Evolutionary conservation across 1,139 yeast genomes (phyloP), one percentile per base, ranked within the genome.

Genomic region (Blastobotrys elegans): DNA sequence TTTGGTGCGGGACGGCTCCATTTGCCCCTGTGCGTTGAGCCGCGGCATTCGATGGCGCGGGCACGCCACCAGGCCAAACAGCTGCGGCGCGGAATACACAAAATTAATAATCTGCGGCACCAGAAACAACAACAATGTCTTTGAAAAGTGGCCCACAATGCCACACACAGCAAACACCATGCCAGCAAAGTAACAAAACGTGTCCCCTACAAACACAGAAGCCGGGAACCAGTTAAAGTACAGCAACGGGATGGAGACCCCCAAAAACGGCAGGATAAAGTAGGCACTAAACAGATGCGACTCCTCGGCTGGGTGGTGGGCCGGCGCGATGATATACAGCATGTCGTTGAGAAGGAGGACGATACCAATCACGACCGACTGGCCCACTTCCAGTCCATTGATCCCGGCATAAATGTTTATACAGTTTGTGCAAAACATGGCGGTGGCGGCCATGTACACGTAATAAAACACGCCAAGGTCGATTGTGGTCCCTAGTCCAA

Each of bases 121-220:
- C 63, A 92, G 84, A 63, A 92, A 84, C 33, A 90, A 68, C 65
- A 92, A 71, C 57, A 92, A 72, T 0, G 99, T 92, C 67, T 92
- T 92, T 42, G 97, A 87, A 64, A 90, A 94, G 69, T 92, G 99
- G 1, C 97, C 97, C 51, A 88, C 75, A 38, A 92, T 94, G 2
- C 97, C 97, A 24, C 88, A 96, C 33, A 90, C 94, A 0, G 97
- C 98, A 67, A 92, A 90, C 0, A 92, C 96, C 98, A 92, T 92
- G 2, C 99, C 99, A 29, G 96, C 88, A 66, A 92, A 89, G 67
- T 94, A 92, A 67, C 99, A 92, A 70, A 85, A 94, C 0, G 98
- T 92, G 63, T 92, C 99, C 21, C 99, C 99, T 3, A 94, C 99
- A 70, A 92, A 92, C 1, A 88, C 97, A 50, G 70, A 69, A 0